phyloP scores from a whole-genome alignment of 352 stramenopile species.

The Phytopythium boreale region DNA sequence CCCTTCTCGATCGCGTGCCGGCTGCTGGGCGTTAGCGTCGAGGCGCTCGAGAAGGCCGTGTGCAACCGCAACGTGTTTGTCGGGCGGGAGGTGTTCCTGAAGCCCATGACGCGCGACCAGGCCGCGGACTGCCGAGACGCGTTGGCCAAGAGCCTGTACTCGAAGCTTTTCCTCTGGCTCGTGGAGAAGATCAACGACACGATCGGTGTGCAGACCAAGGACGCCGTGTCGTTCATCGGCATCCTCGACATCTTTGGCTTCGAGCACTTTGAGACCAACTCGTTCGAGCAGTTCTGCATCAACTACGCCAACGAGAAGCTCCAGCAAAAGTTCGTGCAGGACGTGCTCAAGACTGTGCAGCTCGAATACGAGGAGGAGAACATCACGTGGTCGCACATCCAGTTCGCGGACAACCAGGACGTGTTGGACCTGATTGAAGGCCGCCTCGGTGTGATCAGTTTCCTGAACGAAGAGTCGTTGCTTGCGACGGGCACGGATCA shows the following conservation, averaged over 20 bases:
- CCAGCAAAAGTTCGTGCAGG: constrained; percentile 85
- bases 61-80: constrained; percentile 85
- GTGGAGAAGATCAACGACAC: constrained; percentile 93
- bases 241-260: constrained; percentile 94
- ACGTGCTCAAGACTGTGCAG: constrained; percentile 93
- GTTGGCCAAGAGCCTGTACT: constrained; percentile 93
- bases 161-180: constrained; percentile 95
- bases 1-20: constrained; percentile 56
- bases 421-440: constrained; percentile 90
- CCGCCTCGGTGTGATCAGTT: constrained; percentile 82
- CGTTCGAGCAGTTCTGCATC: constrained; percentile 93
- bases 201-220: constrained; percentile 62
- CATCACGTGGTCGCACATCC: constrained; percentile 89
- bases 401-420: constrained; percentile 90
- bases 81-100: constrained; percentile 72
- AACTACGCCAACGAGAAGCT: constrained; percentile 93
- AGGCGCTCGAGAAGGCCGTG: constrained; percentile 59
- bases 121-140: constrained; percentile 90
- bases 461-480: constrained; percentile 90
- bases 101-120: constrained; percentile 84
- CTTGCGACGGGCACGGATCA: constrained; percentile 79
- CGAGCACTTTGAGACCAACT: constrained; percentile 90
- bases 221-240: constrained; percentile 79
- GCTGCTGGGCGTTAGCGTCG: constrained; percentile 54
- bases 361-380: constrained; percentile 91